Conservation (phyloP, 1,284 basidiomycete genomes). For the Cutaneotrichosporon dermatis region DNA sequence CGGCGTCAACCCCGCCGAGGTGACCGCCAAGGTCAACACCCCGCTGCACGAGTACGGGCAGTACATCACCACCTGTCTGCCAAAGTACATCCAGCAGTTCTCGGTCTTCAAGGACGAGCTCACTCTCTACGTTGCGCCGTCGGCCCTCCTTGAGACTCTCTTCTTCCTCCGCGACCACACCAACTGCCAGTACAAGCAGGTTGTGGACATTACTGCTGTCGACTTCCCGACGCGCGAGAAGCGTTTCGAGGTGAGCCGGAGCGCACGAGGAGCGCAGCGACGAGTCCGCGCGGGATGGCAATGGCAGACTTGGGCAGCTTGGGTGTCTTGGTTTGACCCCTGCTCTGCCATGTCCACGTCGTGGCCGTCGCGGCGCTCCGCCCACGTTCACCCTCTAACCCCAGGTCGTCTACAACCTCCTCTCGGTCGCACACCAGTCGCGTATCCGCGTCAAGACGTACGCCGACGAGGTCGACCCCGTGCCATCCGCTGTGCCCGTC, state of each 20-base stretch:
- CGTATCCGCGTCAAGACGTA: slow-evolving; percentile 97
- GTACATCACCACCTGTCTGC: slow-evolving; percentile 82
- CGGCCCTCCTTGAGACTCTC: slow-evolving; percentile 78
- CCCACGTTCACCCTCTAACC: not conserved
- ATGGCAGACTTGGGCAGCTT: no score
- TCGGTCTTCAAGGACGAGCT: slow-evolving; percentile 97
- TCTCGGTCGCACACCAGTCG: slow-evolving; percentile 67
- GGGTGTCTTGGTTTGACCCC: no score
- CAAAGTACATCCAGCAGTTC: slow-evolving; percentile 95
- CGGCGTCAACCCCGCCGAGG: slow-evolving; percentile 74
- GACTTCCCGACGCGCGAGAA: slow-evolving; percentile 92
- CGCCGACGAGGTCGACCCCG: slow-evolving; percentile 89
- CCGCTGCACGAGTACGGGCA: slow-evolving; percentile 82
- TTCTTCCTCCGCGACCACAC: slow-evolving; percentile 95
- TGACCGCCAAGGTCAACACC: slow-evolving; percentile 65
- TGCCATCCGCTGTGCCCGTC: slow-evolving; percentile 74
- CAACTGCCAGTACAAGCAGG: slow-evolving; percentile 88
- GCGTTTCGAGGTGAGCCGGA: slow-evolving; percentile 68
- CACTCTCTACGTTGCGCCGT: slow-evolving; percentile 72
- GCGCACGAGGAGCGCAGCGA: no score
- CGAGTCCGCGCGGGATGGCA: not conserved
- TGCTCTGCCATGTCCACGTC: no score
- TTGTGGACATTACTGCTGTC: slow-evolving; percentile 91
- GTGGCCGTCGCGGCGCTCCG: not conserved
- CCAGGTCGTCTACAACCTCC: slow-evolving; percentile 87